Conservation (phyloP, 1,284 basidiomycete genomes). For the Pseudozyma flocculosa region DNA sequence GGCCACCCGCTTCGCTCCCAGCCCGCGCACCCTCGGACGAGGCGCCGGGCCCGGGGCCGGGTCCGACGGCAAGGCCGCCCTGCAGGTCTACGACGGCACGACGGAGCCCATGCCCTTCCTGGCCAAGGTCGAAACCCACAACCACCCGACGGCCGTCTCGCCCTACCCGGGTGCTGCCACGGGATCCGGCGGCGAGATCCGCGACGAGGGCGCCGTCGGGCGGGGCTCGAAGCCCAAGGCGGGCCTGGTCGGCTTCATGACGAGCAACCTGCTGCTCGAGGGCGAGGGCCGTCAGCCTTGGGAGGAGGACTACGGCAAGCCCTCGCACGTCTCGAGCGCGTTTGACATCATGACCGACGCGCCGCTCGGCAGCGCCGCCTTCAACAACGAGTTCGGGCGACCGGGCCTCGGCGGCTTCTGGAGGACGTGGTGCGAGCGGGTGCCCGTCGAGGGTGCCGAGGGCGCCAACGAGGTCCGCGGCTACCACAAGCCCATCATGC, state of each 20-base stretch:
- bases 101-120: constrained; percentile 75
- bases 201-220: constrained; percentile 95
- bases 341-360: constrained; percentile 97
- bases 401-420: constrained; percentile 68
- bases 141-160: constrained; percentile 97
- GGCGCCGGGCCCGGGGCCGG: no score
- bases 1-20: constrained; percentile 76
- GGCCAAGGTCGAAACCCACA: constrained; percentile 98
- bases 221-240: constrained; percentile 95
- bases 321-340: constrained; percentile 85
- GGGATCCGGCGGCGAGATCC: constrained; percentile 95
- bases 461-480: constrained; percentile 71
- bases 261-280: constrained; percentile 73
- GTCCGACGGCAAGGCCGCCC: background rate
- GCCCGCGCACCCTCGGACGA: constrained; percentile 35
- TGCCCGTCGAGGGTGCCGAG: constrained; percentile 24
- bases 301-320: constrained; percentile 69
- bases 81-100: constrained; percentile 36
- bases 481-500: constrained; percentile 99
- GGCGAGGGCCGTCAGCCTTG: constrained; percentile 44
- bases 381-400: constrained; percentile 98
- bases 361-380: constrained; percentile 88
- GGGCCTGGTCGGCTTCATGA: constrained; percentile 87
- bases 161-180: constrained; percentile 97
- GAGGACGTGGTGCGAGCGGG: constrained; percentile 54